These are phyloP conservation scores for Ophiocordyceps australis DNA, from an alignment of 2,329 filamentous ascomycete species.

Conservation along the genomic window DNA sequence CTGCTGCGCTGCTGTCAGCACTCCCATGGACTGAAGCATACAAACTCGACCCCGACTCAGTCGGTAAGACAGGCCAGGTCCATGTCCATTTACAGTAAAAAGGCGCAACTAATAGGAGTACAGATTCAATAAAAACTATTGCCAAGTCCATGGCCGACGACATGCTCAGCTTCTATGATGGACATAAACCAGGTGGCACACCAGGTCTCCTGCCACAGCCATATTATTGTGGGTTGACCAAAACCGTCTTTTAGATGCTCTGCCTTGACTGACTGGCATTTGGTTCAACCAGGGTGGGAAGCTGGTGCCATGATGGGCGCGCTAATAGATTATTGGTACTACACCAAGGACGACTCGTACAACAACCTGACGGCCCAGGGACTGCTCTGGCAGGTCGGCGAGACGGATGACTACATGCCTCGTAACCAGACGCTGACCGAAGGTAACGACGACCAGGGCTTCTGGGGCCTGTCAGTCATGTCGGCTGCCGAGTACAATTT, in stretches of 20 bases:
- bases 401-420: constrained; percentile 61
- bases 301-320: constrained; percentile 54
- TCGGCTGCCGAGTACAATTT: constrained; percentile 53
- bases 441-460: constrained; percentile 61
- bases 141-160: constrained; percentile 32
- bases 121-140: constrained; percentile 30
- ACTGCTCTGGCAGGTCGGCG: constrained; percentile 57
- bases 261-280: neutral
- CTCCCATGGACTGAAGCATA: constrained; percentile 12
- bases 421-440: constrained; percentile 49
- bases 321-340: constrained; percentile 72
- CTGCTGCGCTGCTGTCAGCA: constrained; percentile 9
- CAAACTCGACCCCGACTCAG: constrained; percentile 17
- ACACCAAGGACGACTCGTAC: constrained; percentile 56
- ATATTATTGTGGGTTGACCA: constrained; percentile 38
- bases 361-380: constrained; percentile 50
- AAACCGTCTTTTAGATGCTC: no score
- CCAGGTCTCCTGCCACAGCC: constrained; percentile 33
- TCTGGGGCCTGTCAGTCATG: constrained; percentile 57
- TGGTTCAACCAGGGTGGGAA: constrained; percentile 53
- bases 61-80: constrained; percentile 8
- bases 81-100: neutral
- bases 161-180: constrained; percentile 23
- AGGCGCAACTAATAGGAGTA: constrained; percentile 1
- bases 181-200: constrained; percentile 27